phyloP scores from a whole-genome alignment of 2,329 filamentous ascomycete species.

The Periconia sp. region DNA sequence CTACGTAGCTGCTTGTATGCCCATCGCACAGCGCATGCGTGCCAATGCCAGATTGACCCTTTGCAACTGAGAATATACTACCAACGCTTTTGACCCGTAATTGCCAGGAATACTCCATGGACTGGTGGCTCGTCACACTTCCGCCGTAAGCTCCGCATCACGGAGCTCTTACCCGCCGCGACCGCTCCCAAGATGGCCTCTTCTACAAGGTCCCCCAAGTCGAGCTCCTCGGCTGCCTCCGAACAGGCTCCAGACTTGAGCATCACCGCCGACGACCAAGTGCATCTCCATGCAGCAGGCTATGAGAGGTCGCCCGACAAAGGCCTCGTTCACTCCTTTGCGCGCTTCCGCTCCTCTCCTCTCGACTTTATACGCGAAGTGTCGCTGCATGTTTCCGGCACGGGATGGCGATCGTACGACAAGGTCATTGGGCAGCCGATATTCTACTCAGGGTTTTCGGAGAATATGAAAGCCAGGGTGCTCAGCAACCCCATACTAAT shows the following conservation, averaged over 20 bases:
- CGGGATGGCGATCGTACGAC: slow-evolving; percentile 95
- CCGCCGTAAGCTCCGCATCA: too few relatives aligned
- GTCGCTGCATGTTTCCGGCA: slow-evolving; percentile 88
- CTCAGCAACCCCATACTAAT: slow-evolving; percentile 78
- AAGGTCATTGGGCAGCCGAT: slow-evolving; percentile 87
- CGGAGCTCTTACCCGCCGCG: neutral
- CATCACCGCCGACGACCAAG: slow-evolving; percentile 52
- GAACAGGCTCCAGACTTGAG: slow-evolving; percentile 53
- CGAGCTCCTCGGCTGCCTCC: slow-evolving; percentile 18
- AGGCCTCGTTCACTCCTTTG: slow-evolving; percentile 80
- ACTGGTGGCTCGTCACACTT: too few relatives aligned
- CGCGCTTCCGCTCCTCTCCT: slow-evolving; percentile 77
- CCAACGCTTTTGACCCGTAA: neutral
- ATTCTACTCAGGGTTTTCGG: slow-evolving; percentile 90
- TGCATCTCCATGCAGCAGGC: slow-evolving; percentile 53
- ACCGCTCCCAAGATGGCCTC: slow-evolving; percentile 17
- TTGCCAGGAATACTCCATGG: too few relatives aligned
- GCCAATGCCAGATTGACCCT: slow-evolving; percentile 1
- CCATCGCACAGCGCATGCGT: too few relatives aligned
- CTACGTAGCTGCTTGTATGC: too few relatives aligned
- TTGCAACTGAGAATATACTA: neutral
- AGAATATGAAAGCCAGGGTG: slow-evolving; percentile 83
- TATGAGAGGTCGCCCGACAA: slow-evolving; percentile 61
- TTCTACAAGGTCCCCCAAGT: slow-evolving; percentile 20
- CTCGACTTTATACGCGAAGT: slow-evolving; percentile 90